phyloP scores from a whole-genome alignment of 2,329 filamentous ascomycete species.

The Pseudopithomyces maydicus region DNA sequence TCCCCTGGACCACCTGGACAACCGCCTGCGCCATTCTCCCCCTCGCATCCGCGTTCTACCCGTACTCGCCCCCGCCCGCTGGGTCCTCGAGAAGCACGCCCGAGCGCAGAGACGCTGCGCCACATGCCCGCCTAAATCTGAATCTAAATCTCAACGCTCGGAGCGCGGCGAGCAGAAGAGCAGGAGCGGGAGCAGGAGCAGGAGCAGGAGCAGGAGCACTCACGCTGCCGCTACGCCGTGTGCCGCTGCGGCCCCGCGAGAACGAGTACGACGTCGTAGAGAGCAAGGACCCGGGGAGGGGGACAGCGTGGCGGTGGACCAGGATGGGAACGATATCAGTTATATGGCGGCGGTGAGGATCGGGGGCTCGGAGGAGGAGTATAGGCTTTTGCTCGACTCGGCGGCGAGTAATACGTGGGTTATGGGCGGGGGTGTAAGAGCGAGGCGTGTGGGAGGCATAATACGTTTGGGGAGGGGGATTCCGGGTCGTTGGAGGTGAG shows the following conservation, averaged over 20 bases:
- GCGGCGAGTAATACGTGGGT: constrained; percentile 77
- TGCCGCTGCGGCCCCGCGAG: constrained; percentile 46
- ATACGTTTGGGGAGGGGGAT: constrained; percentile 68
- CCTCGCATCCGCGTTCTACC: constrained; percentile 41
- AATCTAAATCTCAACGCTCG: too few species aligned
- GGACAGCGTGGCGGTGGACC: constrained; percentile 58
- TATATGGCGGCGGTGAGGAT: constrained; percentile 59
- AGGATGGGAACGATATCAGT: constrained; percentile 60
- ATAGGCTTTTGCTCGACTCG: constrained; percentile 61
- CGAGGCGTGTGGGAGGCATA: constrained; percentile 70
- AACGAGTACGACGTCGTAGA: constrained; percentile 54
- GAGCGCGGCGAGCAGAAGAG: too few species aligned
- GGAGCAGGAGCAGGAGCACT: too few species aligned
- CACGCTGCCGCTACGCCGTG: constrained; percentile 37
- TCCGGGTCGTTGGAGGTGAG: constrained; percentile 66
- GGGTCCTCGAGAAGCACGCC: constrained; percentile 10
- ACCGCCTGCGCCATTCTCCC: constrained; percentile 32
- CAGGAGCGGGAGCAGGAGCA: too few species aligned
- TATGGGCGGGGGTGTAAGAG: constrained; percentile 73
- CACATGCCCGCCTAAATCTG: too few species aligned
- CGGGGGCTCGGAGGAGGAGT: constrained; percentile 55
- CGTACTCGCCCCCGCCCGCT: constrained; percentile 30
- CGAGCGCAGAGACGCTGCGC: constrained; percentile 10
- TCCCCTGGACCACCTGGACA: constrained; percentile 24
- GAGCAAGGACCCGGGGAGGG: constrained; percentile 34